Evolutionary conservation across 164 flowering plant genomes (phyloP).

Genomic region (Vitis amurensis): DNA sequence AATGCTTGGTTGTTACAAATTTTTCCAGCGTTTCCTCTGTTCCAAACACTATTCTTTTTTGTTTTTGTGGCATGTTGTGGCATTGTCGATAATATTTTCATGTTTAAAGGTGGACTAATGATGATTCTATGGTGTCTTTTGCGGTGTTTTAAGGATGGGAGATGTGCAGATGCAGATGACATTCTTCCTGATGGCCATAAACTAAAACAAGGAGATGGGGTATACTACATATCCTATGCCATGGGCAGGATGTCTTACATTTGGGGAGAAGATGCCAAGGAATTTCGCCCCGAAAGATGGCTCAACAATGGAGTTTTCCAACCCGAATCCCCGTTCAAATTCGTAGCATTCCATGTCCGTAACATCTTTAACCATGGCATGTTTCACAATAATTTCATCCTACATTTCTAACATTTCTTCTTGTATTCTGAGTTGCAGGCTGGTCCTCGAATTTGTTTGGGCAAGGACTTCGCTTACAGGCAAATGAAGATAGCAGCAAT

Average conservation of each 20-base stretch:
- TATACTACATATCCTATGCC: constrained; percentile 58
- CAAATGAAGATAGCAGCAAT: constrained; percentile 74
- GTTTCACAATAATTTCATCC: too few relatives aligned
- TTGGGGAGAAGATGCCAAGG: constrained; percentile 81
- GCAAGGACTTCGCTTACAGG: constrained; percentile 75
- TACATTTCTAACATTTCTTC: not conserved
- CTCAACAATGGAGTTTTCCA: constrained; percentile 56
- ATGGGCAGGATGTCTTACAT: constrained; percentile 78
- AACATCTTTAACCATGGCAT: not conserved
- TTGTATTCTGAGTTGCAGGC: constrained; percentile 44
- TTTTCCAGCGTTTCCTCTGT: too few relatives aligned
- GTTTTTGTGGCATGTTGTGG: not conserved
- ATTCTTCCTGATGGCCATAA: constrained; percentile 70
- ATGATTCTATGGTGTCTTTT: not conserved
- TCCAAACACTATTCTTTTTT: too few relatives aligned
- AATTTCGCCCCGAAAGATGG: constrained; percentile 74
- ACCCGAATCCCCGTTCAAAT: constrained; percentile 73
- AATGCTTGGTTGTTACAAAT: too few relatives aligned
- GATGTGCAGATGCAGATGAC: constrained; percentile 53
- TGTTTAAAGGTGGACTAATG: not conserved
- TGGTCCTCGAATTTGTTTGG: constrained; percentile 72
- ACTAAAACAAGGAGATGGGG: constrained; percentile 60
- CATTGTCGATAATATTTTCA: too few relatives aligned
- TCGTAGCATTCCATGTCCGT: constrained; percentile 65
- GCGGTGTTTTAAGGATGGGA: constrained; percentile 49